phyloP scores from a whole-genome alignment of 345 rosid species.

The Salix udensis region DNA sequence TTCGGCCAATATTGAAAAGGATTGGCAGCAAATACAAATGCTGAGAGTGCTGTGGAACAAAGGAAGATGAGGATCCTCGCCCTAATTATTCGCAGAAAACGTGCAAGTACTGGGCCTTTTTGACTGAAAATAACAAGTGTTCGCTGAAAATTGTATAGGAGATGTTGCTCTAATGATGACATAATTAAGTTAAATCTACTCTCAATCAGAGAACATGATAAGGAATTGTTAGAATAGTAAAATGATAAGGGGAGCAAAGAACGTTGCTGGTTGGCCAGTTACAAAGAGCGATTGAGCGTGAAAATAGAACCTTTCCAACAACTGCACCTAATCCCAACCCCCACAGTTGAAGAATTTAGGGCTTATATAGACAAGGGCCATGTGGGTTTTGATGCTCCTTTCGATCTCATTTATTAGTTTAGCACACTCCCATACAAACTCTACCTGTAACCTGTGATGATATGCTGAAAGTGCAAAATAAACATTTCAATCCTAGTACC shows the following conservation, averaged over 20 bases:
- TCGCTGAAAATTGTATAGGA: background rate
- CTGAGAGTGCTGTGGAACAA: background rate
- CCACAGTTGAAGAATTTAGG: constrained; percentile 18
- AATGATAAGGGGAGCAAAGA: background rate
- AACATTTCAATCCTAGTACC: background rate
- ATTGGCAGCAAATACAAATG: background rate
- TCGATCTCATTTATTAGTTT: background rate
- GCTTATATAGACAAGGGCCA: constrained; percentile 19
- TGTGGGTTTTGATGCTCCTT: constrained; percentile 22
- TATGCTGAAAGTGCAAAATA: background rate
- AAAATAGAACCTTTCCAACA: constrained; percentile 31
- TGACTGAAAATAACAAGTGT: no score
- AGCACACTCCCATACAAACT: background rate
- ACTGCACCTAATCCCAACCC: constrained; percentile 37
- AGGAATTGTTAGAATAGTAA: no score
- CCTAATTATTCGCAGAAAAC: background rate
- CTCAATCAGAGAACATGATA: background rate
- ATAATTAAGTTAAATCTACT: background rate
- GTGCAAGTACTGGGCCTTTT: background rate
- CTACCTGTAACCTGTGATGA: background rate
- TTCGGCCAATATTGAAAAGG: background rate
- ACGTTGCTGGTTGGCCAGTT: constrained; percentile 4
- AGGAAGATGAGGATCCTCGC: background rate
- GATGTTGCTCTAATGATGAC: background rate
- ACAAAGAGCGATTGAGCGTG: background rate